A percentile compares a stretch with the other conserved stretches of the same genome.
Conservation (phyloP, 345 rosid genomes). For the Carallia brachiata region DNA sequence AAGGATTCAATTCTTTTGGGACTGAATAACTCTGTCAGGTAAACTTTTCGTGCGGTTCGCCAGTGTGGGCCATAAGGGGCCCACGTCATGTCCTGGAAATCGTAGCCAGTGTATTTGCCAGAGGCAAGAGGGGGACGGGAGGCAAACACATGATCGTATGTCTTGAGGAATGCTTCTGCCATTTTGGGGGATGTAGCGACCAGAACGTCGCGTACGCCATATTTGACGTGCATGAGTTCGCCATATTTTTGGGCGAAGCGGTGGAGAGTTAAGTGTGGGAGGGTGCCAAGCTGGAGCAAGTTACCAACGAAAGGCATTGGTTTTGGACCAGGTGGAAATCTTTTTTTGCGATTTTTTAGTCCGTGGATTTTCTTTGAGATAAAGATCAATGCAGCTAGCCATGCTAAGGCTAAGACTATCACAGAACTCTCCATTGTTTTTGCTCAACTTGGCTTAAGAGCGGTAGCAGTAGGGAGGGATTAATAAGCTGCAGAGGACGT, state of each 20-base stretch:
- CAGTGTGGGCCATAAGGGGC: conserved; percentile 35
- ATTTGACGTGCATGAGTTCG: background rate
- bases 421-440: too few species aligned
- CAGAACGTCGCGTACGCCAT: background rate
- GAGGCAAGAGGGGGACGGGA: conserved; percentile 29
- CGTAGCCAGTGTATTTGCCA: conserved; percentile 31
- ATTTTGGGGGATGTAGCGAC: conserved; percentile 28
- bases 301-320: background rate
- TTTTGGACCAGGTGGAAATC: background rate
- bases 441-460: too few species aligned
- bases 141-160: conserved; percentile 27
- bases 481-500: too few species aligned
- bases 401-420: too few species aligned
- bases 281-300: background rate
- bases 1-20: conserved; percentile 24
- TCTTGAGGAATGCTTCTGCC: conserved; percentile 27
- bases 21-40: conserved; percentile 22
- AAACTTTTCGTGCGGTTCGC: conserved; percentile 35
- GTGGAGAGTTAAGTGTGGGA: background rate
- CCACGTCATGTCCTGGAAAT: conserved; percentile 29
- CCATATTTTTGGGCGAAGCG: background rate
- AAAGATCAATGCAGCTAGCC: too few species aligned
- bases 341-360: background rate
- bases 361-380: background rate
- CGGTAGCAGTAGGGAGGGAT: too few species aligned